Evolutionary conservation across 2,329 filamentous ascomycete species (phyloP), one percentile per base, ranked within the genome.

Genomic region (Microcera coccophila): DNA sequence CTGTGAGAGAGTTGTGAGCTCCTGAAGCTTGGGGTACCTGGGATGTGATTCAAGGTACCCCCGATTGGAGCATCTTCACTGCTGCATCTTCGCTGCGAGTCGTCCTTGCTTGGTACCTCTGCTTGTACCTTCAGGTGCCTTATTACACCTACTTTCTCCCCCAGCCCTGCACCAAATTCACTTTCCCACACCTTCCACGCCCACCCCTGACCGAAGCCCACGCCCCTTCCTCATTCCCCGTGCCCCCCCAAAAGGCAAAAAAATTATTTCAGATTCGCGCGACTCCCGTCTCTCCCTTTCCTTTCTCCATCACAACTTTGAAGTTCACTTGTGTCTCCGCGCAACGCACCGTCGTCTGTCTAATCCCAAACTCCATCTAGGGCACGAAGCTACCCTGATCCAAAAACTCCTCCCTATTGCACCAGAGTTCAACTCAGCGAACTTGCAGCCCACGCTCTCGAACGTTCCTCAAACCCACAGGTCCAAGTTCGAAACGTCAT

Each of bases 341-440:
- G 66, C 67, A 70, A 70, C 67, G 67, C 67, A 67, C 62, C 64
- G 67, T 55, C 67, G 67, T 70, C 66, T 69, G 67, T 69, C 67
- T 62, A 64, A 59, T 59, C 53, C 55, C 58, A 66, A 63, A 57
- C 57, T 56, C 62, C 70, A 69, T 82, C 85, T 90, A 90, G 86
- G 86, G 86, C 86, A 88, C 85, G 72, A 80, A 90, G 86, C 86
- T 87, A 90, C 86, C 86, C 86, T 90, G 75, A 70, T 68, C 60
- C 36, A 8, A 26, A 63, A 67, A 59, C 60, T 59, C 62, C 63
- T 63, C 63, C 64, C 79, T 74, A 78, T 81, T 83, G 77, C 79
- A 78, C 77, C 82, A 85, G 82, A 86, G 83, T 85, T 75, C 75
- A 79, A 76, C 54, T 54, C 54, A 47, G 56, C 47, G 58, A 59